Evolutionary conservation across 352 stramenopile genomes (phyloP), one percentile per base, ranked within the genome.

Genomic region (Globisporangium splendens): DNA sequence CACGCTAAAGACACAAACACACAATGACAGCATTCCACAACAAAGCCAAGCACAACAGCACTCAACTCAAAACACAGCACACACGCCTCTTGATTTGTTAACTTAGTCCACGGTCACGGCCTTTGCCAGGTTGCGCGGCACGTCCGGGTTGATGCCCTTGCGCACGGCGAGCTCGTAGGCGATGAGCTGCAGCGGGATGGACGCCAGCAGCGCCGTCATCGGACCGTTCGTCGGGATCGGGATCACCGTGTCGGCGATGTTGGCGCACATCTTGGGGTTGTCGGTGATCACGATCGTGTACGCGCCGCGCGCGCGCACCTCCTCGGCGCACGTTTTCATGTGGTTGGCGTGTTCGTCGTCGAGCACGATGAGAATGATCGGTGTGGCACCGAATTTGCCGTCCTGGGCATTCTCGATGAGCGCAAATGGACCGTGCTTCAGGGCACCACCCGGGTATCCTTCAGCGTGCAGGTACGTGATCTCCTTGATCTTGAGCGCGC

Each of bases 401-500:
- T 94, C 93, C 52, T 97, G 88, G 43, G 86, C 75, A 59, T 74
- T 79, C 68, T 99, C 97, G 68, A 99, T 99, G 6, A 99, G 79
- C n/a, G 97, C 97, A 61, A 99, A 99, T 3, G 97, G 97, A 11
- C 97, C 97, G 75, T 99, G 97, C 79, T 99, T 99, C 50, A 99
- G 80, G 43, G 97, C 97, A 24, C 96, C 97, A 22, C 96, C 97
- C 55, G 94, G 92, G 77, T 99, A 99, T 28, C 97, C 97, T 64
- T 99, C 97, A 28, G 97, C 97, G 66, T 99, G 97, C 42, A 99
- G 70, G 66, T 99, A 99, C 56, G 93, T 98, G 75, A 98, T 98
- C 81, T 99, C 97, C 77, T 99, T 99, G 56, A 99, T 98, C 77
- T 99, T 99, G 18, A 99, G 73, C 18, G 97, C 96, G 39, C 97